Conservation (phyloP, 768 basidiomycete species). For the Megacollybia marginata region DNA sequence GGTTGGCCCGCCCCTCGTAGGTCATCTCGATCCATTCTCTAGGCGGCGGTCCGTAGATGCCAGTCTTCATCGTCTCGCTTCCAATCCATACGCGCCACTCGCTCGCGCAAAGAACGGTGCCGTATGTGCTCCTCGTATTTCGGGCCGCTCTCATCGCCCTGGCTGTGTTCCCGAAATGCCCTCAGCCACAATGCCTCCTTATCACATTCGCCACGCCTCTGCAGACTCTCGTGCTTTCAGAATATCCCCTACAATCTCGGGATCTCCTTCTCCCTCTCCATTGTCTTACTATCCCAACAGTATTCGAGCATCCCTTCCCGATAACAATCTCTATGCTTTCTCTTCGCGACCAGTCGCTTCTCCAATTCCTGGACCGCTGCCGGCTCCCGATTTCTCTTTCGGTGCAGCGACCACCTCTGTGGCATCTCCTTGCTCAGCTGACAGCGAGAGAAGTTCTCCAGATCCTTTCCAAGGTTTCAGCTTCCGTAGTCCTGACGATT, state of each 20-base stretch:
- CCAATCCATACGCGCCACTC: constrained; percentile 40
- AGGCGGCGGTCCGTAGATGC: constrained; percentile 40
- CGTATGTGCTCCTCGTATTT: constrained; percentile 29
- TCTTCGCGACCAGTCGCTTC: constrained; percentile 37
- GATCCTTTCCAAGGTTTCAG: constrained; percentile 39
- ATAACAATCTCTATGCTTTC: constrained; percentile 41
- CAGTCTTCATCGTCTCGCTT: constrained; percentile 40
- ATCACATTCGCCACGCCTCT: constrained; percentile 32
- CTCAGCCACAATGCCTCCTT: constrained; percentile 28
- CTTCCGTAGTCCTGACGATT: constrained; percentile 38
- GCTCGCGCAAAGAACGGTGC: constrained; percentile 47
- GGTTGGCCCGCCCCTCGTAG: constrained; percentile 29
- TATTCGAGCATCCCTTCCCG: constrained; percentile 39
- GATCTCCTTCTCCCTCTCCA: constrained; percentile 37
- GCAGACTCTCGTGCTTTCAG: constrained; percentile 33
- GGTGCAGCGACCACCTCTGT: constrained; percentile 45
- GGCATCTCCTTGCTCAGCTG: constrained; percentile 40
- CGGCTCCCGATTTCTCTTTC: constrained; percentile 56
- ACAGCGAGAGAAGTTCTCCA: constrained; percentile 49
- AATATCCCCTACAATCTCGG: constrained; percentile 24
- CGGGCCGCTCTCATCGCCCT: constrained; percentile 22
- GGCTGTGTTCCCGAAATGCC: constrained; percentile 11
- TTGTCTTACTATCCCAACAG: constrained; percentile 26
- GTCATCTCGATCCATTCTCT: constrained; percentile 35
- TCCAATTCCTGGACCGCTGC: constrained; percentile 50